A percentile compares a stretch with the other conserved stretches of the same genome.
Conservation (phyloP, 768 basidiomycete species). For the Auricularia heimuer region DNA sequence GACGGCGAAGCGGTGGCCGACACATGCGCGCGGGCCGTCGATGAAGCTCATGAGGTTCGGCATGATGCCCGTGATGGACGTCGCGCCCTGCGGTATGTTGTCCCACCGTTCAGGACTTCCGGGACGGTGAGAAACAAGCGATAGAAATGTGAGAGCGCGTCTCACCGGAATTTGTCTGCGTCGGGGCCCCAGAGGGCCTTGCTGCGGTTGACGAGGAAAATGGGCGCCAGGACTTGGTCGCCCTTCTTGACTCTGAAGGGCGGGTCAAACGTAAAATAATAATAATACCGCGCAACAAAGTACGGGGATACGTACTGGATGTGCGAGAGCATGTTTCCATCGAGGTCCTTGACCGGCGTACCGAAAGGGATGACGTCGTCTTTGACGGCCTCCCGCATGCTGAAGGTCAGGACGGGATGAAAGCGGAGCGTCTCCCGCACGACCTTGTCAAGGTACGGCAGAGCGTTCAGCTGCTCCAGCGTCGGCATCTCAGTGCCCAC, state of each 20-base stretch:
- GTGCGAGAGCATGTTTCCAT: conserved; percentile 10
- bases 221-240: conserved; percentile 18
- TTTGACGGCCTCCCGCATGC: conserved; percentile 15
- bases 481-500: conserved; percentile 13
- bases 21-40: conserved; percentile 7
- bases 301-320: conserved; percentile 10
- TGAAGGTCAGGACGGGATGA: conserved; percentile 15
- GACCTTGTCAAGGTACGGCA: conserved; percentile 25
- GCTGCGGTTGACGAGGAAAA: conserved; percentile 19
- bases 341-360: conserved; percentile 19
- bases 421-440: conserved; percentile 22
- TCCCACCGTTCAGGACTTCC: conserved; percentile 6
- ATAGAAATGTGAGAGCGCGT: not conserved
- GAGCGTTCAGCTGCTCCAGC: conserved; percentile 23
- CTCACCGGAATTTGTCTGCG: conserved; percentile 21
- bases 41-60: conserved; percentile 3
- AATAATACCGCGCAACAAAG: not conserved
- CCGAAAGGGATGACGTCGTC: conserved; percentile 38
- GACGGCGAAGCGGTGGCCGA: conserved; percentile 5
- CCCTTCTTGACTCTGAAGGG: conserved; percentile 6
- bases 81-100: conserved; percentile 8
- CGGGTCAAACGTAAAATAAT: not conserved
- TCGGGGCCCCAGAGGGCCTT: conserved; percentile 25
- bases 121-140: not conserved
- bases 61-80: conserved; percentile 3